Evolutionary conservation across 495 filamentous ascomycete species (phyloP).

Genomic region (Articulospora tetracladia): DNA sequence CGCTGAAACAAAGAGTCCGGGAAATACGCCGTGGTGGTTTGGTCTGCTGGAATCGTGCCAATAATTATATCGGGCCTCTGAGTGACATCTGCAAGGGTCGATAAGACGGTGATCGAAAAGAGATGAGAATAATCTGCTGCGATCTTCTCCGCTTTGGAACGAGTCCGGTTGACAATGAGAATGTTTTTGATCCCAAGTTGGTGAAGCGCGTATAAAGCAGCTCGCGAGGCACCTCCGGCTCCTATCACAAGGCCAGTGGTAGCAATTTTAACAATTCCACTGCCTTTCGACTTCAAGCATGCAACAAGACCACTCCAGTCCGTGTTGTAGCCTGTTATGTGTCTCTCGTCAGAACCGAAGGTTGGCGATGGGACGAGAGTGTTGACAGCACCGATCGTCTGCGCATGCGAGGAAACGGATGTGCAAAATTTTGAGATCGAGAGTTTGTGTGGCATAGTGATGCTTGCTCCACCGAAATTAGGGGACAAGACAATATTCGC

Average conservation of each 20-base stretch:
- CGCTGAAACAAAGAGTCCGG: neutral
- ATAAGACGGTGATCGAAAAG: neutral
- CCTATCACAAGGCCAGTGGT: constrained; percentile 69
- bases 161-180: constrained; percentile 6
- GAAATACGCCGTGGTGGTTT: neutral
- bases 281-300: constrained; percentile 50
- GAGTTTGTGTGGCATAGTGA: constrained; percentile 90
- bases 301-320: constrained; percentile 89
- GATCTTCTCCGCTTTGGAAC: neutral
- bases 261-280: constrained; percentile 23
- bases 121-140: neutral
- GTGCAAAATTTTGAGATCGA: constrained; percentile 77
- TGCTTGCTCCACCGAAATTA: constrained; percentile 80
- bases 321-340: constrained; percentile 79
- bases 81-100: neutral
- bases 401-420: constrained; percentile 67
- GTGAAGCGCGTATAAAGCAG: constrained; percentile 82
- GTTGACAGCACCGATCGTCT: constrained; percentile 86
- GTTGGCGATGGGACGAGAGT: constrained; percentile 64
- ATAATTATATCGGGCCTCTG: neutral
- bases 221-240: constrained; percentile 86
- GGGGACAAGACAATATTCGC: constrained; percentile 31
- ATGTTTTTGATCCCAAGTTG: constrained; percentile 77
- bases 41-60: constrained; percentile 3
- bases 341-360: constrained; percentile 29